Percentiles rank a stretch among this genome's conserved stretches.
Evolutionary conservation across 1,139 yeast genomes (phyloP).

Genomic region (Saccharomyces hybrid): DNA sequence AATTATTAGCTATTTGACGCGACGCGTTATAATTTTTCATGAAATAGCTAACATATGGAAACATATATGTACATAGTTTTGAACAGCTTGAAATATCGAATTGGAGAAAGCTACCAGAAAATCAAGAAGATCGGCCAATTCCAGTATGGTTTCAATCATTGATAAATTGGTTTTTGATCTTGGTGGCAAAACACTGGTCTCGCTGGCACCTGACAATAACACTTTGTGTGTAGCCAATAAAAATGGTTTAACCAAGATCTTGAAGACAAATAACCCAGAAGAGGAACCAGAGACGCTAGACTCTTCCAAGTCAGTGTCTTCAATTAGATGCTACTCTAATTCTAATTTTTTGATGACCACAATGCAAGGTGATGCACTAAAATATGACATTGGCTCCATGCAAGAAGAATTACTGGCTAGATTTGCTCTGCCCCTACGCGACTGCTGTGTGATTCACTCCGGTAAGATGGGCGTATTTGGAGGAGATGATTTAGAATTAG

Average conservation of each 20-base stretch:
- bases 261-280: constrained; percentile 21
- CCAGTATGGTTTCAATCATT: constrained; percentile 6
- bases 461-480: constrained; percentile 64
- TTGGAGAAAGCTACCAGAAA: neutral
- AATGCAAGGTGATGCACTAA: constrained; percentile 23
- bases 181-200: constrained; percentile 27
- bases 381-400: constrained; percentile 12
- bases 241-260: constrained; percentile 24
- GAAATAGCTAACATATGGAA: neutral
- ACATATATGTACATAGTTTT: neutral
- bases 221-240: constrained; percentile 25
- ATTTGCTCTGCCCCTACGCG: constrained; percentile 56
- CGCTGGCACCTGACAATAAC: constrained; percentile 19
- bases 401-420: constrained; percentile 20
- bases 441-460: constrained; percentile 56
- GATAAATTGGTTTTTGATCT: constrained; percentile 26
- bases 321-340: constrained; percentile 14
- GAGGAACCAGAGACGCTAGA: constrained; percentile 31
- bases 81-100: neutral
- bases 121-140: neutral
- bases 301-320: constrained; percentile 16
- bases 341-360: constrained; percentile 20
- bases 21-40: neutral
- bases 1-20: neutral
- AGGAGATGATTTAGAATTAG: constrained; percentile 66